Evolutionary conservation across 441 rosid species (phyloP), one percentile per base, ranked within the genome.

Genomic region (Bocquillonia castaneifolia): DNA sequence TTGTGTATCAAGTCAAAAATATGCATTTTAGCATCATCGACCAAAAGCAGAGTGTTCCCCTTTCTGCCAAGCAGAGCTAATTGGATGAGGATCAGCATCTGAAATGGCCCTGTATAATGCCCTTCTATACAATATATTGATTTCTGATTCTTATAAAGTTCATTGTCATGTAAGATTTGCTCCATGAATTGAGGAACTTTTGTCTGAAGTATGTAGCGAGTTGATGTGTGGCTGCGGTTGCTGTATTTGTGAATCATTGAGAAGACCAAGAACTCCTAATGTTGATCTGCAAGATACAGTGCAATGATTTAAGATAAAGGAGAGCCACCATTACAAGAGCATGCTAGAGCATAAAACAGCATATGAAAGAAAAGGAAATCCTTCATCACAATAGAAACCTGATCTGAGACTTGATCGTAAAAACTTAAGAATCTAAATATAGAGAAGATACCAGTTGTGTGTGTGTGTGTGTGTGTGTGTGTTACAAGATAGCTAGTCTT

Each of bases 211-310:
- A 61, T 79, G 85, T 83, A 87, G 79, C 61, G 83, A 65, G 25
- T 83, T 42, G 28, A 73, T 54, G 58, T 74, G 84, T 6, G 81
- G 78, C 51, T 80, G 77, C 68, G 81, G 78, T 53, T 80, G 77
- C 68, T 70, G 85, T 39, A 66, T 42, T 59, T 80, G 82, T 18
- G 79, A 59, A 59, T 82, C 93, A 68, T 69, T 82, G 64, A 74
- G 79, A 80, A 86, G 85, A 73, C 92, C 97, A 63, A 92, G 97
- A 70, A 85, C 82, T 25, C 81, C 86, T 18, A 87, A 81, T 2
- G 80, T 87, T 59, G 90, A 78, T 76, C 98, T 92, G 91, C 79
- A 73, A 75, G 51, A 45, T 36, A 26, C 10, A 59, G 3, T 28
- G 45, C 47, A 58, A 39, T 9, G 22, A 58, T 39, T 31, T 39